phyloP scores from a whole-genome alignment of 441 rosid species.

The Viola pubescens region DNA sequence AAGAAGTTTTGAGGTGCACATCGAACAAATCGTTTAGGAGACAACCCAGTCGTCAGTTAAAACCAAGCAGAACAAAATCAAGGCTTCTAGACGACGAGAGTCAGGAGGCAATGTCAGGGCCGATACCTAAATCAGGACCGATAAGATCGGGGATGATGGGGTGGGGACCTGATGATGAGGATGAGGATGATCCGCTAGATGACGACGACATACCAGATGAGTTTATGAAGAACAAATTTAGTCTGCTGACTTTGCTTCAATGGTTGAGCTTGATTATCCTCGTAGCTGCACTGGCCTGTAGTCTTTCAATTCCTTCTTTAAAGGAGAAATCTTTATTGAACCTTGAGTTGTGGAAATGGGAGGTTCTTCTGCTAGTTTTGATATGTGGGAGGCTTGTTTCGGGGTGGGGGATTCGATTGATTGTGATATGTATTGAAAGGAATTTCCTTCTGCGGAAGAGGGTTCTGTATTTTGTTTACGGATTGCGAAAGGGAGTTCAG shows the following conservation, averaged over 20 bases:
- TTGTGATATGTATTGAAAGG: constrained; percentile 55
- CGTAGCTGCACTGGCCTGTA: constrained; percentile 31
- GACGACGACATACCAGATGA: constrained; percentile 64
- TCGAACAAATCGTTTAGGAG: constrained; percentile 34
- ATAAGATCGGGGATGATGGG: constrained; percentile 34
- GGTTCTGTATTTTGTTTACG: constrained; percentile 75
- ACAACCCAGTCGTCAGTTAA: constrained; percentile 23
- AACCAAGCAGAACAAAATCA: constrained; percentile 45
- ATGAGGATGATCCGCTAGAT: constrained; percentile 47
- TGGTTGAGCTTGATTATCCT: constrained; percentile 54
- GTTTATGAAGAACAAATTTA: constrained; percentile 23
- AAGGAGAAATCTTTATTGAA: constrained; percentile 27
- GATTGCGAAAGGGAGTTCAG: constrained; percentile 59
- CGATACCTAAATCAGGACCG: constrained; percentile 29
- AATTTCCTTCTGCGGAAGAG: constrained; percentile 52
- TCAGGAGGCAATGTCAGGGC: constrained; percentile 23
- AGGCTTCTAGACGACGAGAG: constrained; percentile 58
- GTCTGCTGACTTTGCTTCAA: constrained; percentile 39
- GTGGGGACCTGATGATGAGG: constrained; percentile 25
- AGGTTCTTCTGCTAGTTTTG: constrained; percentile 48
- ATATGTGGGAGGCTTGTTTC: constrained; percentile 81
- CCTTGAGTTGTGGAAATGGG: constrained; percentile 83
- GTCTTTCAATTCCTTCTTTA: constrained; percentile 25
- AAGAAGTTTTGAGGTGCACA: constrained; percentile 30
- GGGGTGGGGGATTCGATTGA: constrained; percentile 72